Percentiles rank a stretch among this genome's conserved stretches.
Evolutionary conservation across 176 grass and related monocot genomes (phyloP).

Genomic region (Carex pumila): DNA sequence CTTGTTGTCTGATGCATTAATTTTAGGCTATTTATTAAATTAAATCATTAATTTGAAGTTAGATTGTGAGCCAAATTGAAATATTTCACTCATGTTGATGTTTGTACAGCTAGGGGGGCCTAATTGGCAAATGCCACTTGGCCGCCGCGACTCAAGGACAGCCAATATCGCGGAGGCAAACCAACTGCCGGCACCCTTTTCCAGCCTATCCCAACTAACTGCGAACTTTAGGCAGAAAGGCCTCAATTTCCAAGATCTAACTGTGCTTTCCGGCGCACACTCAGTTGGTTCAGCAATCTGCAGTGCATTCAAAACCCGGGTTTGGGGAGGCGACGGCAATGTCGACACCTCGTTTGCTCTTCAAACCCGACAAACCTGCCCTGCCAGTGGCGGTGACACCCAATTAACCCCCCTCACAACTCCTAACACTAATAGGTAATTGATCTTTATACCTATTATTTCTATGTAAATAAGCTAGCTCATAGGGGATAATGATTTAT

Average conservation of each 20-base stretch:
- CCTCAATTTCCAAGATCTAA: constrained; percentile 33
- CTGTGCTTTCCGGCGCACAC: constrained; percentile 30
- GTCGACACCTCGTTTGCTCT: background rate
- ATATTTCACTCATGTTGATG: background rate
- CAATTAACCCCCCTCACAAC: background rate
- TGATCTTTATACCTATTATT: background rate
- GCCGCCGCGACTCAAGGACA: constrained; percentile 33
- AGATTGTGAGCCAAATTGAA: background rate
- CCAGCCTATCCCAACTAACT: constrained; percentile 3
- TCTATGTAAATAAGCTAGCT: background rate
- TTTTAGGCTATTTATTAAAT: background rate
- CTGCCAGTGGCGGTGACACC: background rate
- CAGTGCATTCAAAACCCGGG: constrained; percentile 12
- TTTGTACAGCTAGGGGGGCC: constrained; percentile 10
- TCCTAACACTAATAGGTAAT: constrained; percentile 22
- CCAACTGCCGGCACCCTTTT: constrained; percentile 24
- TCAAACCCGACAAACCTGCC: background rate
- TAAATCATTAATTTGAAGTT: background rate
- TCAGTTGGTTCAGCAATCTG: constrained; percentile 36
- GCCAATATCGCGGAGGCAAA: constrained; percentile 15
- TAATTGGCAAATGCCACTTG: constrained; percentile 23
- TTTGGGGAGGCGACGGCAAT: constrained; percentile 10
- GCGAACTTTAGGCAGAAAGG: constrained; percentile 27
- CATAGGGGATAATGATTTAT: constrained; percentile 11
- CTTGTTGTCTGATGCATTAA: background rate